A percentile compares a stretch with the other conserved stretches of the same genome.
These are phyloP conservation scores for Poronia punctata DNA, from an alignment of 495 filamentous ascomycete genomes.

Conservation along the genomic window DNA sequence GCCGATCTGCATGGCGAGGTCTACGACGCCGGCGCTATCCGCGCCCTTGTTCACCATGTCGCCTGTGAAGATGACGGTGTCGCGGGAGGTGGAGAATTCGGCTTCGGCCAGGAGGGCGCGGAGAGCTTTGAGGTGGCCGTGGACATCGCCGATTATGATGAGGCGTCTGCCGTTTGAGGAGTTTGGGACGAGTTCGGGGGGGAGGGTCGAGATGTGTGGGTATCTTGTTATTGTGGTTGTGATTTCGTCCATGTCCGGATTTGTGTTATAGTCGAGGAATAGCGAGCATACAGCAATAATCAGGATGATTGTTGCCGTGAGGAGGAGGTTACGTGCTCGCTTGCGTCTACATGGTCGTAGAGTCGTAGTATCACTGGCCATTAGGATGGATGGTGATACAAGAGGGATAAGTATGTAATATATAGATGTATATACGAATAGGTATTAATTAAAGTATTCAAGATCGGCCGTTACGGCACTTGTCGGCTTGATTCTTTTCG, in stretches of 20 bases:
- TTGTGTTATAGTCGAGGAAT: no score
- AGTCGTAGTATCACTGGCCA: no score
- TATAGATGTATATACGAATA: not conserved
- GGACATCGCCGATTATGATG: slow-evolving; percentile 81
- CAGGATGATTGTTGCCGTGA: not conserved
- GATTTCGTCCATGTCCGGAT: not conserved
- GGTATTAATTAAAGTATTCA: not conserved
- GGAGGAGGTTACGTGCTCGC: not conserved
- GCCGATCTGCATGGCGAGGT: slow-evolving; percentile 57
- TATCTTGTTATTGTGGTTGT: slow-evolving; percentile 1
- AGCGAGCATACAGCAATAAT: no score
- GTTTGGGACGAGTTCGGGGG: slow-evolving; percentile 30
- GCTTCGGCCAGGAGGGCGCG: slow-evolving; percentile 59
- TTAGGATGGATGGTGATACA: no score
- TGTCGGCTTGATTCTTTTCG: no score
- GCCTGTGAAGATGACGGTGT: slow-evolving; percentile 77
- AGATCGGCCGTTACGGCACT: not conserved
- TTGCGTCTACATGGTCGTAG: no score
- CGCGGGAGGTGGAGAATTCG: slow-evolving; percentile 50
- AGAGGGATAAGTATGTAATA: no score
- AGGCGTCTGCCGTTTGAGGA: slow-evolving; percentile 35
- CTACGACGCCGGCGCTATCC: slow-evolving; percentile 70
- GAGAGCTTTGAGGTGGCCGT: slow-evolving; percentile 70
- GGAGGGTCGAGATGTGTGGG: slow-evolving; percentile 24
- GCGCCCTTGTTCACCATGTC: slow-evolving; percentile 88